Evolutionary conservation across 208 protist genomes (phyloP).

Genomic region (Acanthamoeba culbertsoni): DNA sequence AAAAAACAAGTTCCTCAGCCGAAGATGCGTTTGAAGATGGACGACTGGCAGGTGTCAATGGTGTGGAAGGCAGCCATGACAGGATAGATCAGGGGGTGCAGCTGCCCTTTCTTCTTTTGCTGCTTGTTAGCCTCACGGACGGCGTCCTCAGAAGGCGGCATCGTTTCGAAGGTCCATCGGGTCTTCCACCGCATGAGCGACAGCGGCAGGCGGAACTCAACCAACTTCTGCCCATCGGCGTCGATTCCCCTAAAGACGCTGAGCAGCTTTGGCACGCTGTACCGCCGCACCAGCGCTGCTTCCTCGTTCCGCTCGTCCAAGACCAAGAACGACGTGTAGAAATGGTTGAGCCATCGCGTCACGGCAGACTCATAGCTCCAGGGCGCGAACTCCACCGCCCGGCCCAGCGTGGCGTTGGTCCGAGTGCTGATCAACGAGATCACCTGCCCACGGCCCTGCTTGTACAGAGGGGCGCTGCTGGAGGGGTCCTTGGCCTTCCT

Average conservation of each 20-base stretch:
- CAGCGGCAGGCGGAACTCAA: not conserved
- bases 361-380: not conserved
- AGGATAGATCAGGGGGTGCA: not conserved
- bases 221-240: not conserved
- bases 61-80: not conserved
- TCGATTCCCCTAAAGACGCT: not conserved
- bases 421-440: not conserved
- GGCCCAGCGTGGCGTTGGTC: not conserved
- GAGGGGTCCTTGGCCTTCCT: not conserved
- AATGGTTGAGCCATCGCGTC: not conserved
- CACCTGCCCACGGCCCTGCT: not conserved
- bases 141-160: not conserved
- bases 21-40: not conserved
- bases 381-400: not conserved
- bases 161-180: not conserved
- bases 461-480: not conserved
- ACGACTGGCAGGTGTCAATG: not conserved
- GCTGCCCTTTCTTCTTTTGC: not conserved
- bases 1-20: too few relatives aligned
- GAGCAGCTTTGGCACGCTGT: not conserved
- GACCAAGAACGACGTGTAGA: not conserved
- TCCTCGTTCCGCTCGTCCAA: not conserved
- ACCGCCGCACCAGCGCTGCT: not conserved
- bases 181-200: not conserved
- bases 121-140: not conserved